Base-by-base conservation (phyloP, 2,329 filamentous ascomycete genomes). In the Ophiostoma montium region DNA sequence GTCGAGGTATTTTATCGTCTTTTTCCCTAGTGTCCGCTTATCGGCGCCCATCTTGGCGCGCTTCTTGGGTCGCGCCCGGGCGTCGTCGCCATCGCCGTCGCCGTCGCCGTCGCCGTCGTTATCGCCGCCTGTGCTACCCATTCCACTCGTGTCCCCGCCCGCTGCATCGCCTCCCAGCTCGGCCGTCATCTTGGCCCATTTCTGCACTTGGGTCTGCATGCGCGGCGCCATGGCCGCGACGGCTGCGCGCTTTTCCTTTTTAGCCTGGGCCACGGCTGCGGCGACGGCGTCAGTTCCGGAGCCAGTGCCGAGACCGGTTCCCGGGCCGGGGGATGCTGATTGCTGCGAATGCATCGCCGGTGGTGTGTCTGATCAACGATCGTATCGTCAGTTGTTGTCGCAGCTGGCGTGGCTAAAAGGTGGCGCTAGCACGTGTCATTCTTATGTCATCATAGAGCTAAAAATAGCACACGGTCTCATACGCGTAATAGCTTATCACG, bases 161-260 rank as follows among this genome's bases (percentile, higher is more conserved):
- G 39, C 58, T 11, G 59, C 56, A 8, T 56, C 56, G 15, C 63
- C 52, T 65, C 71, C 50, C n/a, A 56, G 54, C 47, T 85, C 80
- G 2, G 79, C 80, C 58, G 83, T 79, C 46, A 80, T 77, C 57
- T 83, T 78, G 45, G 78, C 76, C 81, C 81, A 85, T 61, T 82
- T 82, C 61, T 84, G 78, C 42, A 85, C 67, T 61, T 84, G 54
- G 31, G 35, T 53, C 47, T 56, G 54, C 49, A 56, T 49, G 31
- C 53, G 79, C 1, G 79, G 76, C n/a, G 64, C 68, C 68, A 71
- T 70, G 3, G 78, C 74, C 2, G 51, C 42, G 2, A 44, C 35
- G n/a, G 38, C 48, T 19, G 41, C 46, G n/a, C 48, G 50, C 38
- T 52, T 54, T 23, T 55, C 52, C 9, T 50, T 52, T 18, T 50